These are phyloP conservation scores for Diaporthe sp. DNA, from an alignment of 2,329 filamentous ascomycete genomes.

Conservation along the genomic window DNA sequence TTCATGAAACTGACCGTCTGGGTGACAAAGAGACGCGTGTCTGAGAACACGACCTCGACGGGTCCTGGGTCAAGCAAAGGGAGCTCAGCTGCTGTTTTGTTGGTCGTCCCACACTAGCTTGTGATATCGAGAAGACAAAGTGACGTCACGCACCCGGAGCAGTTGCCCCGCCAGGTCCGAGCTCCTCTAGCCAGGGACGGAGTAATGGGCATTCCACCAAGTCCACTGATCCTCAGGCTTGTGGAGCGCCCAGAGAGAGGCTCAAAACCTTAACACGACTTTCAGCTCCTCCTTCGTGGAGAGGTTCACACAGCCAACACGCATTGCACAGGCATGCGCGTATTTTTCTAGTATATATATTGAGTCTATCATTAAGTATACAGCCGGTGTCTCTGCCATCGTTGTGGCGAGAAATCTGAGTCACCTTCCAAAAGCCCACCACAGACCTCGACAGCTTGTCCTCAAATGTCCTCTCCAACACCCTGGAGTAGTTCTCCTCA, in stretches of 20 bases:
- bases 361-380: neutral
- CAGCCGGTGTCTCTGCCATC: neutral
- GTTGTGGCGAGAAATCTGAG: neutral
- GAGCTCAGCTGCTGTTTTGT: neutral
- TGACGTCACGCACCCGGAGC: constrained; percentile 18
- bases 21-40: neutral
- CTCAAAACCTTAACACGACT: constrained; percentile 10
- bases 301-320: neutral
- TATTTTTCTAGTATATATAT: neutral
- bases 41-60: neutral
- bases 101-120: neutral
- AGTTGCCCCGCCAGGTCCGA: constrained; percentile 11
- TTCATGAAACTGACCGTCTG: neutral
- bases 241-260: constrained; percentile 4
- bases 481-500: neutral
- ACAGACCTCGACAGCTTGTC: neutral
- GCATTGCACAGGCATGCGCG: too few relatives aligned
- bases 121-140: neutral
- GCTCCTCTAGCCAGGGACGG: neutral
- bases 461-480: neutral
- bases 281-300: neutral
- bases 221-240: neutral
- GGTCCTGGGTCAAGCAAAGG: too few relatives aligned
- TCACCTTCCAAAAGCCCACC: neutral
- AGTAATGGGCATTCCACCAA: neutral